Base-by-base conservation (phyloP, 371 early-diverging fungal species). In the Mortierella sp. region DNA sequence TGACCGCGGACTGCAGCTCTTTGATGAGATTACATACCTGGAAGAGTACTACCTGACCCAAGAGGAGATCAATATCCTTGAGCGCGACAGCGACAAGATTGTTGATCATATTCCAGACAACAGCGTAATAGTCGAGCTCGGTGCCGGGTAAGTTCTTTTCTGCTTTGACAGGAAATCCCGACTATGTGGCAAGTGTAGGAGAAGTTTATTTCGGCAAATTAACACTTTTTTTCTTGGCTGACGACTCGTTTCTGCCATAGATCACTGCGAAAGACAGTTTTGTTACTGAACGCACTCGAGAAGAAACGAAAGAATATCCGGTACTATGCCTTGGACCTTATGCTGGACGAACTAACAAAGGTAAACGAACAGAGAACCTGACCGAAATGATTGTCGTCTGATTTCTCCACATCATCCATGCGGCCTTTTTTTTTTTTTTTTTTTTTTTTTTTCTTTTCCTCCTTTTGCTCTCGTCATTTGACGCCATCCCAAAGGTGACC, bases 271-370 rank as follows among this genome's bases (percentile, higher is more conserved):
- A 97, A 97, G 80, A 96, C 96, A 5, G 87, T 89, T 57, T 81
- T 94, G 37, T 83, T 96, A 5, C 85, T 96, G 7, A 83, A 92
- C 16, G 91, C 93, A 1, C 87, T 96, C 7, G 90, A 93, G 74
- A 73, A 82, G 63, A 85, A 81, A 47, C 83, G 85, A 53, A 84
- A 84, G 29, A 86, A 85, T 25, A 85, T 95, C 19, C 90, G 90
- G 0, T 97, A 96, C 81, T 96, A 93, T 74, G 96, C 97, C n/a
- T 83, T 96, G n/a, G 97, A 97, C 72, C 89, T 97, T 37, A 93
- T 94, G 75, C 89, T 91, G 19, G 79, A 87, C 21, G 94, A 95
- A 44, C 83, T 97, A n/a, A 87, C 88, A 43, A 86, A 88, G 50
- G 79, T 77, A 72, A 66, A 14, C 21, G 18, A n/a, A 14, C n/a